phyloP scores from a whole-genome alignment of 768 basidiomycete species.

The Lactarius hengduanensis region DNA sequence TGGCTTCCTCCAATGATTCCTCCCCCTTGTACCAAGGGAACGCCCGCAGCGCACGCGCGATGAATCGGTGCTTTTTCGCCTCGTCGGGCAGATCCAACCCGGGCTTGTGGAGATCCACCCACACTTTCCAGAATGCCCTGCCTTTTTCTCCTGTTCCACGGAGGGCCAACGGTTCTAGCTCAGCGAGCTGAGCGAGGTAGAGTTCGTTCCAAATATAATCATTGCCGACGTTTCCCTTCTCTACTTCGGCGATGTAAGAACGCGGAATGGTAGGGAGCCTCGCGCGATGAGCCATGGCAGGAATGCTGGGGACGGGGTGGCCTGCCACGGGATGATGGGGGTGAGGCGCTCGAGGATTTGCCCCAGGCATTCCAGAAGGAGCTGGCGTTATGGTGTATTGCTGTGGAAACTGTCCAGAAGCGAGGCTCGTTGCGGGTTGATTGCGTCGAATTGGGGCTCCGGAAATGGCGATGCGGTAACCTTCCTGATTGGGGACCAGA shows the following conservation, averaged over 20 bases:
- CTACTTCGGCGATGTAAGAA: background rate
- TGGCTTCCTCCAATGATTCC: slow-evolving; percentile 4
- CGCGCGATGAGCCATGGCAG: background rate
- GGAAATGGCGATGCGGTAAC: background rate
- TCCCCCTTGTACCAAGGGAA: slow-evolving; percentile 10
- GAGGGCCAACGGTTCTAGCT: background rate
- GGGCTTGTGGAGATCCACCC: slow-evolving; percentile 7
- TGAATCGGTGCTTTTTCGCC: background rate
- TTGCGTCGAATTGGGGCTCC: background rate
- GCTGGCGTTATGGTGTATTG: background rate
- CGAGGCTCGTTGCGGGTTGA: background rate
- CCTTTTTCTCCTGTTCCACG: background rate
- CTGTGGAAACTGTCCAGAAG: background rate
- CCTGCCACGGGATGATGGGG: background rate
- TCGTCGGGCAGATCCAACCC: background rate
- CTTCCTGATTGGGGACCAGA: background rate
- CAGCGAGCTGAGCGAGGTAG: background rate
- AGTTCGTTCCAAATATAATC: background rate
- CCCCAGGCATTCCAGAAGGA: background rate
- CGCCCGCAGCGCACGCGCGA: background rate
- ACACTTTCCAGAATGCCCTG: slow-evolving; percentile 1
- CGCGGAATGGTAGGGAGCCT: background rate
- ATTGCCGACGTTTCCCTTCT: background rate
- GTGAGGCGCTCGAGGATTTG: background rate
- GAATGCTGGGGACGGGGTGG: background rate